A percentile compares a stretch with the other conserved stretches of the same genome.
Conservation (phyloP, 2,329 filamentous ascomycete species). For the Atkinsonella texensis region DNA sequence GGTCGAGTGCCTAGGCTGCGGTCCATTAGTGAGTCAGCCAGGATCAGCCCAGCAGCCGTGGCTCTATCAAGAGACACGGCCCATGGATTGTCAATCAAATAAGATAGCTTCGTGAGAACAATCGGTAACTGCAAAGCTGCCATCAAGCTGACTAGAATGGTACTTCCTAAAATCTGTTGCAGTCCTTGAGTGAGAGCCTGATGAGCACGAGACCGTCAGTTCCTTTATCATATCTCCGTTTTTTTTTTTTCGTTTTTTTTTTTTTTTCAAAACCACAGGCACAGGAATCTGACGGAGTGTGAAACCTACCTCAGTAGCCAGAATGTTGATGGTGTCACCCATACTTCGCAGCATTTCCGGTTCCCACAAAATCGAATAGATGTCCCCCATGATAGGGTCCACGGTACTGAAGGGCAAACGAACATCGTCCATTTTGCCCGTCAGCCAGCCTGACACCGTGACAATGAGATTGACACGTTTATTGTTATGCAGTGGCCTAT, state of each 20-base stretch:
- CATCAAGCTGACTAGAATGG: constrained; percentile 82
- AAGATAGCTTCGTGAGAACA: constrained; percentile 83
- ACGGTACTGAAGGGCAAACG: constrained; percentile 92
- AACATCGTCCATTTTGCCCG: constrained; percentile 92
- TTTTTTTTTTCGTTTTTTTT: background rate
- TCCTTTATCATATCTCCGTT: background rate
- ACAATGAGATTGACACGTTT: constrained; percentile 93
- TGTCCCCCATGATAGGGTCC: constrained; percentile 93
- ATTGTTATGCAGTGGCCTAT: constrained; percentile 92
- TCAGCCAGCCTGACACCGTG: constrained; percentile 96
- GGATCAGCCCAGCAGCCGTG: constrained; percentile 75
- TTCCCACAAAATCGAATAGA: constrained; percentile 96
- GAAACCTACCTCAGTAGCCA: constrained; percentile 77
- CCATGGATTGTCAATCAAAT: constrained; percentile 98
- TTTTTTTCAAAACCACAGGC: background rate
- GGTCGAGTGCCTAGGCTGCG: constrained; percentile 83
- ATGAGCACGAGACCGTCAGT: background rate
- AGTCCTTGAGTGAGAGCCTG: constrained; percentile 90
- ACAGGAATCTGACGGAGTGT: background rate
- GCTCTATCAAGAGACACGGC: constrained; percentile 90
- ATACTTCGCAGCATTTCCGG: constrained; percentile 96
- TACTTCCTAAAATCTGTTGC: constrained; percentile 87
- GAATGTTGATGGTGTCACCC: constrained; percentile 96
- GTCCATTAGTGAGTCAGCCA: constrained; percentile 88
- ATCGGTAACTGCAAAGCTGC: constrained; percentile 85